Percentiles rank a stretch among this genome's conserved stretches.
Conservation (phyloP, 768 basidiomycete species). For the Lentinula aciculospora region DNA sequence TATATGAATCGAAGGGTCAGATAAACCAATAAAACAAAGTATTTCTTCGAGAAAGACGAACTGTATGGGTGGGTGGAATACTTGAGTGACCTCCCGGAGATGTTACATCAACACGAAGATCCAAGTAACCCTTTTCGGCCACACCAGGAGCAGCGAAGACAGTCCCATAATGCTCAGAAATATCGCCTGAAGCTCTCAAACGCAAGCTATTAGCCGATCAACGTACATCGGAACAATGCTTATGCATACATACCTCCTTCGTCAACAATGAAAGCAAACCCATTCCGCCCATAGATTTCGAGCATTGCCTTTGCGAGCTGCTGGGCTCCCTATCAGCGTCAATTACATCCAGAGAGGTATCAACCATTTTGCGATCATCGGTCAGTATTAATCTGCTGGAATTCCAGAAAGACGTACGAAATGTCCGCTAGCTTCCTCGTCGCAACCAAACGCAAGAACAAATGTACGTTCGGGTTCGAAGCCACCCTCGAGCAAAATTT, state of each 20-base stretch:
- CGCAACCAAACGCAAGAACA: constrained; percentile 33
- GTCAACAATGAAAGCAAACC: constrained; percentile 58
- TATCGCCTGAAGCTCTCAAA: constrained; percentile 10
- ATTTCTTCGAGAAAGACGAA: constrained; percentile 16
- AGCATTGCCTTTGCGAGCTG: constrained; percentile 31
- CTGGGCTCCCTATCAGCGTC: constrained; percentile 30
- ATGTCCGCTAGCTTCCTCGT: constrained; percentile 41
- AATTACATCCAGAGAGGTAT: background rate
- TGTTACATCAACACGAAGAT: constrained; percentile 35
- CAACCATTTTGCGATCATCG: too few species aligned
- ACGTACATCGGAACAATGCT: too few species aligned
- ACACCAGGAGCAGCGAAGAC: constrained; percentile 38
- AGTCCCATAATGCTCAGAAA: constrained; percentile 22
- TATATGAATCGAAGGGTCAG: background rate
- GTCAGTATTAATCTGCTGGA: background rate
- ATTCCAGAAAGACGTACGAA: constrained; percentile 18
- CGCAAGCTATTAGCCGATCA: background rate
- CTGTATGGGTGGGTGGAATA: constrained; percentile 58
- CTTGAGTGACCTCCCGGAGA: constrained; percentile 61
- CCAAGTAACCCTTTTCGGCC: constrained; percentile 35
- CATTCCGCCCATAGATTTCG: constrained; percentile 46
- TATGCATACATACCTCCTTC: constrained; percentile 43
- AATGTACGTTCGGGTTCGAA: constrained; percentile 18
- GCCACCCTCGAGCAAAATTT: constrained; percentile 9
- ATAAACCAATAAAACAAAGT: constrained; percentile 1